These are phyloP conservation scores for Leishmania arabica DNA, from an alignment of 208 protist genomes.

Conservation along the genomic window DNA sequence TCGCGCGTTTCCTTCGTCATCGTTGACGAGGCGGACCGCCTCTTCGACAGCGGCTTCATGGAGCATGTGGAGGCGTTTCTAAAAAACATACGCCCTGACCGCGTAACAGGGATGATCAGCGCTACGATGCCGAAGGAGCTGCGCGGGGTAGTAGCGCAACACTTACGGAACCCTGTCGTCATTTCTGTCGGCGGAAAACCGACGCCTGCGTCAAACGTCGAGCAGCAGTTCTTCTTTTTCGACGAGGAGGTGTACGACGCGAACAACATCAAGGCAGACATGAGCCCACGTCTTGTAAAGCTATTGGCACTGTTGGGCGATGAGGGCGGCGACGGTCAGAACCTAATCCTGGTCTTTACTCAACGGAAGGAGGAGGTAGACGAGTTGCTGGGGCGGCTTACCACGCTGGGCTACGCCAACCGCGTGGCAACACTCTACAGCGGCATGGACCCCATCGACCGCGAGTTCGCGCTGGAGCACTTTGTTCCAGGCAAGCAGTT, in stretches of 20 bases:
- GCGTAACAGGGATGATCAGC: conserved; percentile 90
- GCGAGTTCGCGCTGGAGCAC: conserved; percentile 87
- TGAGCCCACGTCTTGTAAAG: conserved; percentile 74
- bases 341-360: conserved; percentile 91
- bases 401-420: conserved; percentile 73
- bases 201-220: conserved; percentile 86
- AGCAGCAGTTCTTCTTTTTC: conserved; percentile 92
- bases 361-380: conserved; percentile 92
- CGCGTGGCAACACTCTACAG: conserved; percentile 85
- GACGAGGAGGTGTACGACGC: conserved; percentile 85
- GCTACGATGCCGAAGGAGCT: conserved; percentile 93
- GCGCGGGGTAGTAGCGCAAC: conserved; percentile 63
- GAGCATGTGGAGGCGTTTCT: conserved; percentile 92
- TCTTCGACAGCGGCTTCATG: conserved; percentile 95
- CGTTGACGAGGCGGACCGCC: conserved; percentile 94
- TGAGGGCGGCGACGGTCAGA: conserved; percentile 60
- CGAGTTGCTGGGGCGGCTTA: conserved; percentile 80
- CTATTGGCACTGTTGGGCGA: conserved; percentile 91
- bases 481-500: conserved; percentile 86
- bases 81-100: conserved; percentile 87
- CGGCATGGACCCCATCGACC: conserved; percentile 92
- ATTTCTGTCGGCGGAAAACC: conserved; percentile 89
- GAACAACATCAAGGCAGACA: conserved; percentile 46
- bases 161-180: conserved; percentile 82
- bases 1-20: conserved; percentile 83